Evolutionary conservation across 495 filamentous ascomycete genomes (phyloP), one percentile per base, ranked within the genome.

Genomic region (Trichoderma reesei): DNA sequence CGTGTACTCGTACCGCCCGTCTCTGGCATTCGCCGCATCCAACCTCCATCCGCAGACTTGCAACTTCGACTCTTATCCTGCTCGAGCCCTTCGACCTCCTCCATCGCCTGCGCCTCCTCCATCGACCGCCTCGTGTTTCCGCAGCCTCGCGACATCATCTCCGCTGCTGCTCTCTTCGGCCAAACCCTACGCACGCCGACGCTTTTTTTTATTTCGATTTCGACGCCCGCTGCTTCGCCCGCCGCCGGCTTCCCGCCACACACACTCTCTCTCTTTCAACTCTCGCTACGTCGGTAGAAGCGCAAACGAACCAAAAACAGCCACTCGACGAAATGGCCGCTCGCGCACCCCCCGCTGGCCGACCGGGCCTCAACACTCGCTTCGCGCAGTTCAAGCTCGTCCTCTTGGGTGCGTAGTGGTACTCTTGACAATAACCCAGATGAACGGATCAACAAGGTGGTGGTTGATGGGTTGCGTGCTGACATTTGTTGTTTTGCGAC

Each of bases 331-430:
- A 63, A 73, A 96, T 96, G 92, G 88, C 91, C 74, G 82, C 89
- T 72, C 82, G 92, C 80, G 82, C 86, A 74, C 84, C 88, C 3
- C 46, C 61, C 14, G 51, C 89, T 75, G 89, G 88, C 74, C 82
- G 83, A 72, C 86, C 90, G 67, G 90, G 89, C 72, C 73, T 78
- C 71, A 74, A 73, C 73, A 79, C 74, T 69, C 88, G 92, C 70
- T 98, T 98, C 78, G 94, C 94, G 68, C 94, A 98, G 82, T 98
- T 98, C 80, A 98, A 98, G 83, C 86, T 98, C 70, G 94, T 98
- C 65, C 80, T 98, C 71, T 81, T 98, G 66, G 94, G 94, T 96
- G 83, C 65, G 84, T 65, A n/a, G n/a, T n/a, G n/a, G n/a, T n/a
- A n/a, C n/a, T 59, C 16, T 33, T 11, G 37, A 10, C 34, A 62